Evolutionary conservation across 805 yeast species (phyloP), one percentile per base, ranked within the genome.

Genomic region (Metschnikowia santaceciliae): DNA sequence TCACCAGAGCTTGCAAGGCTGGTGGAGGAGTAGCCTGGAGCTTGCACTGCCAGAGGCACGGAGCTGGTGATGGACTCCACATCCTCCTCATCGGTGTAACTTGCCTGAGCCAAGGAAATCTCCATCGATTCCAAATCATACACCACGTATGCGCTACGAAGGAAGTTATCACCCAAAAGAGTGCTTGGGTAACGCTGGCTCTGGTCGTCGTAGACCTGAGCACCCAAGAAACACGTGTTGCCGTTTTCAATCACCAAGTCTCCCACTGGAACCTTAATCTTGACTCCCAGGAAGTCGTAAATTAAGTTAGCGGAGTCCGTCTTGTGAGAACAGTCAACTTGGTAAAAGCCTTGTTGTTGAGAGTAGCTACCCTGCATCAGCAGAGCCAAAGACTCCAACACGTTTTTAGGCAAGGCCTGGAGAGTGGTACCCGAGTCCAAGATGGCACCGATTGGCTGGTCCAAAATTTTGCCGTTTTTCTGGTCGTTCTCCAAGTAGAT

Each of bases 351-450:
- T 26, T 26, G 30, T 26, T 26, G 30, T 26, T 26, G 30, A 26
- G 30, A 26, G 30, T 26, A 8, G 11, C 30, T 26, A 26, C 39
- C 41, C 46, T 51, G 32, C 40, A 40, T 26, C 35, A 42, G 32
- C 15, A n/a, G 19, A 10, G 57, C 64, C 30, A 68, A 47, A 8
- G 48, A 26, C 11, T 44, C 40, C 6, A 65, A 58, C 14, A 73
- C 54, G 4, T 47, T 54, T 3, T 52, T 32, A 5, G 86, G 85
- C 34, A 82, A 65, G 58, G 77, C 78, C 6, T 79, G 63, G 32
- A 75, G 62, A 3, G 83, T 71, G 4, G 85, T 72, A 17, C 86
- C 84, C 1, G 83, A 74, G 61, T 83, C 87, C 33, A 83, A 62
- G 46, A 54, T 46, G 15, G 61, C 61, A 5, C 57, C 37, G 33